These are phyloP conservation scores for Tillandsia leiboldiana DNA, from an alignment of 176 grass and related monocot genomes.

Conservation along the genomic window DNA sequence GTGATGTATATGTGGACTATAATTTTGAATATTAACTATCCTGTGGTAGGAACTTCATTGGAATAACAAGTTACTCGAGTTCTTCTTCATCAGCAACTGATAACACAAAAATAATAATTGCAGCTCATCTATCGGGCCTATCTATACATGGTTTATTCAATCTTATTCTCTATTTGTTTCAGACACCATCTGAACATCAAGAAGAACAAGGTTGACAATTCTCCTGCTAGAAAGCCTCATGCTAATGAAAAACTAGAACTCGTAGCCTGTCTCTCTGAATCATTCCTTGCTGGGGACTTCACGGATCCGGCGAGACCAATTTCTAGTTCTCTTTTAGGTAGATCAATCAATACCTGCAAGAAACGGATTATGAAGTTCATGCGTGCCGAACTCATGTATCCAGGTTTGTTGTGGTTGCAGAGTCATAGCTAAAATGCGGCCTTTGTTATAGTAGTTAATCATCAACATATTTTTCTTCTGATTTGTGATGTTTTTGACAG, in stretches of 20 bases:
- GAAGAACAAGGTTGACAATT: conserved; percentile 70
- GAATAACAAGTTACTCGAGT: too few relatives aligned
- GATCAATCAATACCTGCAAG: conserved; percentile 74
- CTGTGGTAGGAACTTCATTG: too few relatives aligned
- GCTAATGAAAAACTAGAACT: conserved; percentile 33
- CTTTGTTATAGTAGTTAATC: conserved; percentile 1
- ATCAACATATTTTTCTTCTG: conserved; percentile 2
- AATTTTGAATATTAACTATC: too few relatives aligned
- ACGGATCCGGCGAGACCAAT: conserved; percentile 53
- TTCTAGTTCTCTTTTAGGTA: conserved; percentile 57
- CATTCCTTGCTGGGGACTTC: conserved; percentile 49
- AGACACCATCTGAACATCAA: conserved; percentile 61
- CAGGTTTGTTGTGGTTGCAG: conserved; percentile 39
- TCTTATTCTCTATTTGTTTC: conserved; percentile 20
- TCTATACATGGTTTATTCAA: neutral
- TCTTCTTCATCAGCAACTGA: neutral
- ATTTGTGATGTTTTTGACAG: conserved; percentile 22
- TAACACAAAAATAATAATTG: conserved; percentile 1
- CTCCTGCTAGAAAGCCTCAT: conserved; percentile 41
- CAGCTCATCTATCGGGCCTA: conserved; percentile 1
- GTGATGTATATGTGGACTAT: too few relatives aligned
- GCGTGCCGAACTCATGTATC: conserved; percentile 32
- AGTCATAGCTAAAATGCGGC: conserved; percentile 2
- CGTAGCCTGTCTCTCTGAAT: conserved; percentile 28
- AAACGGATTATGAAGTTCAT: conserved; percentile 55